A percentile compares a stretch with the other conserved stretches of the same genome.
phyloP scores from a whole-genome alignment of 2,329 filamentous ascomycete genomes.

The Aspergillus hiratsukae region DNA sequence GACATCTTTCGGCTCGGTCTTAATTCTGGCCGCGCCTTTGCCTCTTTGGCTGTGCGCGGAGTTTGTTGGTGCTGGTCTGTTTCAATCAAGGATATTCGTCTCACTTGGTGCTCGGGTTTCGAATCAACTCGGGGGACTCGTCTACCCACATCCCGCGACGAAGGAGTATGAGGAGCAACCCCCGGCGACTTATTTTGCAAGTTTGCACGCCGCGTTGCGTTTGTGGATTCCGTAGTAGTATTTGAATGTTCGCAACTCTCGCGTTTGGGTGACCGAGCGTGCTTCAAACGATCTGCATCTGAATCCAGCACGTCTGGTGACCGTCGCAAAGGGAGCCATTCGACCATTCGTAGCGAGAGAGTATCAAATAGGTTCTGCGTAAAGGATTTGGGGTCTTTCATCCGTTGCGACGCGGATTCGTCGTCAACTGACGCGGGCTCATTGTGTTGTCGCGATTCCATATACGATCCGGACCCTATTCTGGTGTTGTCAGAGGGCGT shows the following conservation, averaged over 20 bases:
- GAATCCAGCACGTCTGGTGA: slow-evolving; percentile 19
- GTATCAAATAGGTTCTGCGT: slow-evolving; percentile 55
- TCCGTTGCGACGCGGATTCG: slow-evolving; percentile 19
- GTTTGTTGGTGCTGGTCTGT: slow-evolving; percentile 34
- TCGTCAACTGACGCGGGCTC: slow-evolving; percentile 19
- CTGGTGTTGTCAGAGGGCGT: background rate
- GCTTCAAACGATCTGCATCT: slow-evolving; percentile 5
- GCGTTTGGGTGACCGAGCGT: slow-evolving; percentile 10
- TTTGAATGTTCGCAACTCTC: slow-evolving; percentile 8
- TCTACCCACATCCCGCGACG: slow-evolving; percentile 20
- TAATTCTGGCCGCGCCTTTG: slow-evolving; percentile 27
- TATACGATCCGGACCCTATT: background rate
- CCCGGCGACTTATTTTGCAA: slow-evolving; percentile 4
- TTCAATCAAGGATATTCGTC: slow-evolving; percentile 37
- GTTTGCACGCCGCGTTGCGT: slow-evolving; percentile 5
- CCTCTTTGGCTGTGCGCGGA: slow-evolving; percentile 28
- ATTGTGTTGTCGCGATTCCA: slow-evolving; percentile 4
- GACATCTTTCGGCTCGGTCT: slow-evolving; percentile 29
- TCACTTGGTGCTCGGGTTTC: slow-evolving; percentile 36
- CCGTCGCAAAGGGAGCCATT: slow-evolving; percentile 44
- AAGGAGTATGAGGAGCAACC: slow-evolving; percentile 25
- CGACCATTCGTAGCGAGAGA: slow-evolving; percentile 41
- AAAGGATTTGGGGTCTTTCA: slow-evolving; percentile 59
- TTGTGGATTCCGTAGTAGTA: slow-evolving; percentile 7
- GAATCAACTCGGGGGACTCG: slow-evolving; percentile 34